A percentile compares a stretch with the other conserved stretches of the same genome.
phyloP scores from a whole-genome alignment of 306 rosid species.

The peach (Prunus persica) region Prunus_persica_NCBIv2 NC_034011.1:22738001-22738500 shows the following conservation, averaged over 20 bases:
- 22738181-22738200: neutral
- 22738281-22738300: slow-evolving; percentile 97
- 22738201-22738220: slow-evolving; percentile 54
- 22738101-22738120: slow-evolving; percentile 87
- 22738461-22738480: slow-evolving; percentile 23
- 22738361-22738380: neutral
- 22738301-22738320: slow-evolving; percentile 84
- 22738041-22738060: slow-evolving; percentile 89
- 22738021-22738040: slow-evolving; percentile 92
- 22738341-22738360: slow-evolving; percentile 49
- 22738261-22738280: slow-evolving; percentile 50
- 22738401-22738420: neutral
- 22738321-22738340: slow-evolving; percentile 96
- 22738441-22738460: slow-evolving; percentile 22
- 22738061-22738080: slow-evolving; percentile 91
- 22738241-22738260: slow-evolving; percentile 71
- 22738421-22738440: slow-evolving; percentile 1
- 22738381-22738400: neutral
- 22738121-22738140: slow-evolving; percentile 30
- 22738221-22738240: slow-evolving; percentile 84
- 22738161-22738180: neutral
- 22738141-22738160: neutral
- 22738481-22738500: slow-evolving; percentile 38
- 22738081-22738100: slow-evolving; percentile 96
- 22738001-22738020: slow-evolving; percentile 78